Evolutionary conservation across 495 filamentous ascomycete species (phyloP), one percentile per base, ranked within the genome.

Genomic region (Chaetomium tenue): DNA sequence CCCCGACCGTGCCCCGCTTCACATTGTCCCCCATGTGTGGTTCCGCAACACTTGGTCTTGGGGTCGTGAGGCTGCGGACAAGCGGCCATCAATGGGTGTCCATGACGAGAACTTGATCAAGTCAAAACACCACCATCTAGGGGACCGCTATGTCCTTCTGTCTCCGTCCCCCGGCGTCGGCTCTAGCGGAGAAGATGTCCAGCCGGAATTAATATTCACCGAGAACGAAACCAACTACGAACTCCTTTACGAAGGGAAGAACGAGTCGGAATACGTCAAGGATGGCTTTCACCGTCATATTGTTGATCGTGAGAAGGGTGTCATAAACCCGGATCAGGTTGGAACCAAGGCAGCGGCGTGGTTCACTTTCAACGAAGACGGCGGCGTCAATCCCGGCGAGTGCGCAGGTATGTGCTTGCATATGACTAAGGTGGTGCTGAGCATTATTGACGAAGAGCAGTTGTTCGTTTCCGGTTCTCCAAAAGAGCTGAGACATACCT

Each of bases 31-130:
- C 11, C 93, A 97, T 62, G 87, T 96, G 22, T 97, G 93, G 92
- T 98, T 97, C 79, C 84, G 93, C 37, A 98, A 98, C 72, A 97
- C 93, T 12, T 98, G 93, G 93, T 81, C 88, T 20, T 98, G 93
- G 93, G 92, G 91, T 25, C 83, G 88, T 47, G 89, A 95, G 68
- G 73, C 85, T 15, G 74, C 79, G 26, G 79, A 87, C 18, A 88
- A 87, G 63, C 96, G 92, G 77, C 93, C 93, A 0, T 84, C 79
- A 9, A 89, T 97, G 63, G 81, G 83, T 18, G 79, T 86, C 66
- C 75, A 87, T 44, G 79, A 79, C 5, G 84, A 89, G 25, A 86
- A 89, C 5, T 77, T 87, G 46, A 88, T 86, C 44, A 87, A 89
- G 67, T 87, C 90, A 20, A 88, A 82, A 42, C 93, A 98, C 73